Evolutionary conservation across 768 basidiomycete species (phyloP).

Genomic region (Kwoniella heveanensis): DNA sequence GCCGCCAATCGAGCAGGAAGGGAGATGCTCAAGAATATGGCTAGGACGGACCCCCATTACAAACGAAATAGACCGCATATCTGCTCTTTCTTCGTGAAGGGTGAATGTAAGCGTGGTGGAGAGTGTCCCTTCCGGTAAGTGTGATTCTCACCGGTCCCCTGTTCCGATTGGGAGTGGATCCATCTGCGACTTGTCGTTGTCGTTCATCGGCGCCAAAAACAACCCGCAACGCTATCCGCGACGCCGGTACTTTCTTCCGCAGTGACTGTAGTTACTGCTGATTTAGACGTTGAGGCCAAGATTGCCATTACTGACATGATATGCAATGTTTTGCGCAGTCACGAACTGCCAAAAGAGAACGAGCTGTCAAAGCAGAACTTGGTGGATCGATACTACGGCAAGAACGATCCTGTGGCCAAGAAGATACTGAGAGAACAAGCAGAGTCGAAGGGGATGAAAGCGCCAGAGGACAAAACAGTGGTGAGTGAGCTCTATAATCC

Average conservation of each 20-base stretch:
- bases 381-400: constrained; percentile 89
- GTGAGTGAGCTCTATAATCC: constrained; percentile 60
- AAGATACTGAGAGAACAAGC: constrained; percentile 84
- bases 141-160: too few species aligned
- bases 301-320: too few species aligned
- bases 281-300: too few species aligned
- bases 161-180: too few species aligned
- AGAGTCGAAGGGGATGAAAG: constrained; percentile 75
- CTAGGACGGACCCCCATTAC: constrained; percentile 94
- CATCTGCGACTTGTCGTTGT: too few species aligned
- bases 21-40: constrained; percentile 94
- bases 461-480: constrained; percentile 83
- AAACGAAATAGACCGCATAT: constrained; percentile 92
- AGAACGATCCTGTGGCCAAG: constrained; percentile 88
- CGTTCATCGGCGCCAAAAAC: too few species aligned
- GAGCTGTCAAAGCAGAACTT: constrained; percentile 89
- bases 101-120: constrained; percentile 84
- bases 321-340: too few species aligned
- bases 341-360: constrained; percentile 82
- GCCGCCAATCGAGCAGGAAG: constrained; percentile 77
- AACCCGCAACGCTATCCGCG: too few species aligned
- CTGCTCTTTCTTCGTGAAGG: constrained; percentile 94
- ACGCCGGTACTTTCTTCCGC: too few species aligned
- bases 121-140: constrained; percentile 86
- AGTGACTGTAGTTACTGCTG: too few species aligned